Evolutionary conservation across 2,329 filamentous ascomycete genomes (phyloP).

Genomic region (Raffaelea arxii): DNA sequence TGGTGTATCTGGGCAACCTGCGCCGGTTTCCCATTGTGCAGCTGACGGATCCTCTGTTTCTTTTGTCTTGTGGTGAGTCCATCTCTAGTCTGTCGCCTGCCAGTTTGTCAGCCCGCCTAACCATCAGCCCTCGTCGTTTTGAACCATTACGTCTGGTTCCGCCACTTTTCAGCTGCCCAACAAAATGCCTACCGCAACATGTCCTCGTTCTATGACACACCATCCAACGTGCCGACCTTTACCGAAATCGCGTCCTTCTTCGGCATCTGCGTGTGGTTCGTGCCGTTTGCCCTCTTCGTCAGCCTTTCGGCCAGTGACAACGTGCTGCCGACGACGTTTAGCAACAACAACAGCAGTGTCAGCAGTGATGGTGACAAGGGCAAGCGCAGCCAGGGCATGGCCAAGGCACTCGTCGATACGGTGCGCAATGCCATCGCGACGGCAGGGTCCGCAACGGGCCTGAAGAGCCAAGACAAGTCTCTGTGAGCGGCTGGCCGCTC

Average conservation of each 20-base stretch:
- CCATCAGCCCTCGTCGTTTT: constrained; percentile 66
- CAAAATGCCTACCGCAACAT: constrained; percentile 45
- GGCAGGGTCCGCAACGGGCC: constrained; percentile 27
- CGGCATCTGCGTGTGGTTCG: constrained; percentile 90
- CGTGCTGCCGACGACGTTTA: constrained; percentile 85
- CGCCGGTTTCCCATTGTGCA: constrained; percentile 66
- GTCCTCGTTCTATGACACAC: constrained; percentile 52
- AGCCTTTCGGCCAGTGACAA: constrained; percentile 91
- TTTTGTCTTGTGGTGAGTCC: constrained; percentile 66
- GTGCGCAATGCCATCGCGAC: constrained; percentile 43
- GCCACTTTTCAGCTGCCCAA: constrained; percentile 67
- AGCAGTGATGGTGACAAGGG: constrained; percentile 31
- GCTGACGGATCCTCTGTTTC: constrained; percentile 76
- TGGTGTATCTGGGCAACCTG: constrained; percentile 84
- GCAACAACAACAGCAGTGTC: constrained; percentile 40
- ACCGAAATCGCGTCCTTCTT: constrained; percentile 95
- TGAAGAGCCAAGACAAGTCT: constrained; percentile 25
- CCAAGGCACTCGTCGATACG: constrained; percentile 55
- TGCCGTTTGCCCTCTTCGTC: constrained; percentile 91
- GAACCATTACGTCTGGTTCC: constrained; percentile 96
- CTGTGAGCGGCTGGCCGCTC: background rate
- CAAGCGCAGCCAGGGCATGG: constrained; percentile 50
- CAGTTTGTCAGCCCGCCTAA: background rate
- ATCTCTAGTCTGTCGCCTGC: background rate
- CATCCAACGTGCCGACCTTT: constrained; percentile 63